These are phyloP conservation scores for Lolium perenne DNA, from an alignment of 176 grass and related monocot species.

Conservation along the genomic window DNA sequence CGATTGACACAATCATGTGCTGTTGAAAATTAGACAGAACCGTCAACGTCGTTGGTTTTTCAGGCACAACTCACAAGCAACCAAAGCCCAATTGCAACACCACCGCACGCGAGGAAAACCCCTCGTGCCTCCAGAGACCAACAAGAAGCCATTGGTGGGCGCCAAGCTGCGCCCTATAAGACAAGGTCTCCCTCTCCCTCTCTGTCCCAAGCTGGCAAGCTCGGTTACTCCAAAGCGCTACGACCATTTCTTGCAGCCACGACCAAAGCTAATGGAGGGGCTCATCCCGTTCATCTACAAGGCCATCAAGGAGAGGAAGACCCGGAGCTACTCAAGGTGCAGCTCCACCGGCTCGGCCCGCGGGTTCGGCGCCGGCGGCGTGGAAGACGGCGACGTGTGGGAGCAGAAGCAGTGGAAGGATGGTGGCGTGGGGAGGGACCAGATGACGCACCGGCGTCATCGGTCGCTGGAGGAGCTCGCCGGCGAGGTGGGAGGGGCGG, in stretches of 20 bases:
- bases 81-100: conserved; percentile 20
- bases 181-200: background rate
- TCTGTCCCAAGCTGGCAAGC: conserved; percentile 5
- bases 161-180: background rate
- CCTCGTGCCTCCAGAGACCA: too few relatives aligned
- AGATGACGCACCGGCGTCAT: conserved; percentile 56
- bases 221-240: background rate
- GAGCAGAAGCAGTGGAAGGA: conserved; percentile 17
- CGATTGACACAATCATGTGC: background rate
- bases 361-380: conserved; percentile 33
- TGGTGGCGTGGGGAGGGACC: conserved; percentile 29
- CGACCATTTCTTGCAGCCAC: background rate
- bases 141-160: background rate
- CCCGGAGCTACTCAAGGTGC: conserved; percentile 63
- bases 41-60: conserved; percentile 23
- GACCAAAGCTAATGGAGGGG: conserved; percentile 63
- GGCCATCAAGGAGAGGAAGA: conserved; percentile 71
- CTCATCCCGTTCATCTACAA: conserved; percentile 88
- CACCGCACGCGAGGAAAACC: conserved; percentile 43
- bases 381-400: conserved; percentile 26
- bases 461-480: conserved; percentile 66
- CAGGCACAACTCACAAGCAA: conserved; percentile 37
- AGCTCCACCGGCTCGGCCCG: conserved; percentile 46
- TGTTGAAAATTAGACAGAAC: background rate
- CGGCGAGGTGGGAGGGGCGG: conserved; percentile 43